These are phyloP conservation scores for Lepidium sativum DNA, from an alignment of 345 rosid species.

Conservation along the genomic window DNA sequence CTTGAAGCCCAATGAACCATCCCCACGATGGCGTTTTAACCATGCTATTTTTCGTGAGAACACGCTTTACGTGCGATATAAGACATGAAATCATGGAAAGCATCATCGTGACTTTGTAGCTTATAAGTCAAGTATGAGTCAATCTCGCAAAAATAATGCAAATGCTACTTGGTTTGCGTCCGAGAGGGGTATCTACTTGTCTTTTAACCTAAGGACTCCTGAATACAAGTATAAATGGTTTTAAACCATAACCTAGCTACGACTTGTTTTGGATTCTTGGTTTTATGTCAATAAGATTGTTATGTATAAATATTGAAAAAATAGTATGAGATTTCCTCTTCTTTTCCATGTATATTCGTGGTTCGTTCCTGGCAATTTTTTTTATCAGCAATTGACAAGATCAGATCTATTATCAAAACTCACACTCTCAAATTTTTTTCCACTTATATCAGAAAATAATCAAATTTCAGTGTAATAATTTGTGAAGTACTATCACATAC, in stretches of 20 bases:
- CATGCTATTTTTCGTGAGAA: not conserved
- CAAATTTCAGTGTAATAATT: no score
- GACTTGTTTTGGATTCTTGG: not conserved
- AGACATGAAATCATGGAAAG: not conserved
- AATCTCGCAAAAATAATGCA: accelerated
- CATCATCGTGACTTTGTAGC: not conserved
- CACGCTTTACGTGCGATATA: not conserved
- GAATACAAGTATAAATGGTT: not conserved
- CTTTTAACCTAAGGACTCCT: not conserved
- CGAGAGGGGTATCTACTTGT: no score
- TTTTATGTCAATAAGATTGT: not conserved
- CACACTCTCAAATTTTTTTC: no score
- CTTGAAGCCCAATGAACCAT: not conserved
- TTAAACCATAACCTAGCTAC: not conserved
- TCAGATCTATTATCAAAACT: no score
- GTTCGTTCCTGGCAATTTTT: no score
- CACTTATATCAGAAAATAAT: no score
- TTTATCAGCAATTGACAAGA: no score
- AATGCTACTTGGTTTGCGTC: no score
- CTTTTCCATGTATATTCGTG: no score
- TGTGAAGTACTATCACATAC: no score
- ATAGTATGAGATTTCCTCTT: no score
- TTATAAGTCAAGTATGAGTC: not conserved
- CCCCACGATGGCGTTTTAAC: not conserved
- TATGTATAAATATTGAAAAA: no score